Evolutionary conservation across 2,329 filamentous ascomycete genomes (phyloP), one percentile per base, ranked within the genome.

Genomic region (Colletotrichum sojae): DNA sequence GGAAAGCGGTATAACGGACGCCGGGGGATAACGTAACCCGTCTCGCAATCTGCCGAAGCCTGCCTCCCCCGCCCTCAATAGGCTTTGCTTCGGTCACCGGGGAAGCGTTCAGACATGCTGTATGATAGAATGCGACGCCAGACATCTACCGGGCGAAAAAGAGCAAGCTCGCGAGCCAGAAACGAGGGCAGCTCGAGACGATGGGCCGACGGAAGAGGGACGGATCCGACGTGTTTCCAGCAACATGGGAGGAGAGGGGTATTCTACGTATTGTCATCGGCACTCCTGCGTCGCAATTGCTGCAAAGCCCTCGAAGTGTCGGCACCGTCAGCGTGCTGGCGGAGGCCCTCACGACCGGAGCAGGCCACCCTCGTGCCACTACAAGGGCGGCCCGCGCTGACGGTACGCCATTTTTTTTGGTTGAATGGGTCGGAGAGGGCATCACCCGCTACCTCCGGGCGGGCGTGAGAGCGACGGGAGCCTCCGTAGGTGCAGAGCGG

Each of bases 331-430:
- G 27, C 31, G 22, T 46, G 59, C 46, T 22, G 59, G 40, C 60
- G 39, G 22, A 49, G n/a, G 8, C 36, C 49, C 31, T 46, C 31
- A 43, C 52, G 59, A 46, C 46, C 25, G 25, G 48, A 43, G 31
- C 52, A 57, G 62, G 16, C 53, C 22, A 69, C 40, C 20, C 54
- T 55, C 49, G 49, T 53, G n/a, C 16, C 53, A 18, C n/a, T 25
- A 25, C 39, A 12, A 12, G 36, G 22, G 16, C 48, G 5, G 18
- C 49, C 48, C 22, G 48, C 54, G 16, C 40, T 43, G 40, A 25
- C 51, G 18, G 55, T 69, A 56, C 62, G 67, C 67, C 52, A 69
- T 69, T 69, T 69, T 69, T 69, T 52, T 49, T 39, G 10, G 16
- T 22, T 45, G 16, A 31, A 5, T 43, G 40, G 40, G 16, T n/a